A percentile compares a stretch with the other conserved stretches of the same genome.
Conservation (phyloP, 2,329 filamentous ascomycete species). For the Cladosporium sp. region DNA sequence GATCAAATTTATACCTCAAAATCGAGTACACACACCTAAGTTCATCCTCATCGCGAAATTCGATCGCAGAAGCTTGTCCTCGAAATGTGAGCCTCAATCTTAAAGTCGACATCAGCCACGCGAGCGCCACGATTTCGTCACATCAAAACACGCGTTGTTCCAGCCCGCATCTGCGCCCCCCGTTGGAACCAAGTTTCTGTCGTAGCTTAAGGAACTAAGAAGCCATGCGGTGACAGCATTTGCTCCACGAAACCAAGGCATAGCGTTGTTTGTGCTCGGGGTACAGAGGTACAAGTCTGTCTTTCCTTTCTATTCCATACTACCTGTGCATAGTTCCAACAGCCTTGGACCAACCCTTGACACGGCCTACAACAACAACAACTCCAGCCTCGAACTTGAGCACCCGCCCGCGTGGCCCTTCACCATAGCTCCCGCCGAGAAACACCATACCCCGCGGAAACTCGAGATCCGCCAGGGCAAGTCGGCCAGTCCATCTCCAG, state of each 20-base stretch:
- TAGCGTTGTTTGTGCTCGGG: not conserved
- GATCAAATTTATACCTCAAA: not conserved
- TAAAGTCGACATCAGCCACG: not conserved
- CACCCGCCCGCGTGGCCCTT: not conserved
- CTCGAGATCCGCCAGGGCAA: conserved; percentile 28
- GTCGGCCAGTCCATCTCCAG: conserved; percentile 30
- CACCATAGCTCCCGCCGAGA: not conserved
- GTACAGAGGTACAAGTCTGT: conserved; percentile 13
- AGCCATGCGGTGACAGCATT: conserved; percentile 12
- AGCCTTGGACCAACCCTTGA: not conserved
- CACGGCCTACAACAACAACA: not conserved
- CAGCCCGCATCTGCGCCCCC: not conserved
- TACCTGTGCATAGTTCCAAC: not conserved
- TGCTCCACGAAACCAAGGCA: conserved; percentile 15
- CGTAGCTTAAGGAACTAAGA: conserved; percentile 11
- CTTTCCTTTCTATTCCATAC: not conserved
- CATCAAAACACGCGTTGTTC: not conserved
- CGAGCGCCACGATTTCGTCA: conserved; percentile 3
- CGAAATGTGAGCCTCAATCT: not conserved
- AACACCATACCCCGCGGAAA: conserved; percentile 28
- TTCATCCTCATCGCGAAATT: not conserved
- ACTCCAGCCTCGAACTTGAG: not conserved
- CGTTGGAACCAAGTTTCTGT: conserved; percentile 8
- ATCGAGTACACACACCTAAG: not conserved
- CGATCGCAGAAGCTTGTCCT: not conserved